Evolutionary conservation across 345 rosid genomes (phyloP).

Genomic region (Dimocarpus longan): DNA sequence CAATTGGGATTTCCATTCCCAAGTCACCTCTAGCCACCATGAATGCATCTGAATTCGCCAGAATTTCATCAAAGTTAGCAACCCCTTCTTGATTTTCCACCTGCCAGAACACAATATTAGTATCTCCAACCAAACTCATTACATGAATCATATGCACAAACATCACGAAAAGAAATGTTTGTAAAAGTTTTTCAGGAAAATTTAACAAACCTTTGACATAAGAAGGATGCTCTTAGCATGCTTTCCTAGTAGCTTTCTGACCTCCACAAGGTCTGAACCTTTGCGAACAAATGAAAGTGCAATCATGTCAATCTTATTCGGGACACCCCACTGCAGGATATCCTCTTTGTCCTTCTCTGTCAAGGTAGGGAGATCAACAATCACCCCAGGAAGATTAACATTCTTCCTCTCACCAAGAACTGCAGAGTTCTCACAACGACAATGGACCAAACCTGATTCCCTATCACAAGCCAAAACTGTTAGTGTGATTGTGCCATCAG

Average conservation of each 20-base stretch:
- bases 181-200: background rate
- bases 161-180: background rate
- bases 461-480: slow-evolving; percentile 51
- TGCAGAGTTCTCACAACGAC: slow-evolving; percentile 60
- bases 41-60: slow-evolving; percentile 69
- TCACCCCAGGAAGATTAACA: slow-evolving; percentile 64
- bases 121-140: no score
- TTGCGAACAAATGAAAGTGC: slow-evolving; percentile 65
- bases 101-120: slow-evolving; percentile 27
- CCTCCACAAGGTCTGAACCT: slow-evolving; percentile 59
- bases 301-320: slow-evolving; percentile 59
- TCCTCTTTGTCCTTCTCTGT: slow-evolving; percentile 64
- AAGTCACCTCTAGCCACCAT: slow-evolving; percentile 84
- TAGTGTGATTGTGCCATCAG: slow-evolving; percentile 58
- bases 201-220: slow-evolving; percentile 52
- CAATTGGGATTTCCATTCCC: slow-evolving; percentile 81
- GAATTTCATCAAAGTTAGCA: slow-evolving; percentile 55
- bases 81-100: slow-evolving; percentile 82
- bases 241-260: slow-evolving; percentile 44
- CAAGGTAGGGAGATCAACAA: slow-evolving; percentile 65
- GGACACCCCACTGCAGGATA: slow-evolving; percentile 60
- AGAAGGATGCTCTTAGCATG: slow-evolving; percentile 53
- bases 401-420: slow-evolving; percentile 63
- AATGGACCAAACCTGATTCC: slow-evolving; percentile 46
- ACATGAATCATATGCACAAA: background rate